A percentile compares a stretch with the other conserved stretches of the same genome.
Conservation (phyloP, 2,329 filamentous ascomycete species). For the Plenodomus biglobosus region DNA sequence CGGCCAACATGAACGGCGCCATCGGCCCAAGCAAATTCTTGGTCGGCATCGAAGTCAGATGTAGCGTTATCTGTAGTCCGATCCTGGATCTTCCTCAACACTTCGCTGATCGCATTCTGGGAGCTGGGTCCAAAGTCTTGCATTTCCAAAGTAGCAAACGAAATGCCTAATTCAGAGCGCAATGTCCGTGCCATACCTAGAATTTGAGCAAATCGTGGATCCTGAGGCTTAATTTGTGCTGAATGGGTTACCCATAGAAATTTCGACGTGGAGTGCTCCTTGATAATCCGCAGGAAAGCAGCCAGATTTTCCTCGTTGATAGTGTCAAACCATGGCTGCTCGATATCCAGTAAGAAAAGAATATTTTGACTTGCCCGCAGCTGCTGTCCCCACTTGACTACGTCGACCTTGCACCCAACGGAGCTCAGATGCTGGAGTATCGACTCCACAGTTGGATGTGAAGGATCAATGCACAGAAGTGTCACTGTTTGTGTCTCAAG, state of each 20-base stretch:
- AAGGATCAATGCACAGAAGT: no score
- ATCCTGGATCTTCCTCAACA: neutral
- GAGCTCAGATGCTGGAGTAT: neutral
- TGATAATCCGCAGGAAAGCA: neutral
- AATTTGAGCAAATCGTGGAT: conserved; percentile 25
- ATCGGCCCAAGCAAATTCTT: neutral
- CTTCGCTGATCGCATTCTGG: no score
- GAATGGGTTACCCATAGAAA: conserved; percentile 31
- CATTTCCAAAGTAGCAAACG: neutral
- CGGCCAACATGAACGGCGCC: neutral
- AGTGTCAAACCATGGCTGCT: no score
- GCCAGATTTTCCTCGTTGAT: neutral
- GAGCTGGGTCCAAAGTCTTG: neutral
- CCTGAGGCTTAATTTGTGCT: conserved; percentile 17
- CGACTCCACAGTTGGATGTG: neutral
- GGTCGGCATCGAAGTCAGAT: neutral
- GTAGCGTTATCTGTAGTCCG: neutral
- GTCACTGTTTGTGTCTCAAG: conserved; percentile 1
- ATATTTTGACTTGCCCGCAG: no score
- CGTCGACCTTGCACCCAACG: no score
- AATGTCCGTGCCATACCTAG: conserved; percentile 29
- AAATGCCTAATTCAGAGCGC: conserved; percentile 16
- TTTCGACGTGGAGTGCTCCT: neutral
- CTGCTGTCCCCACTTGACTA: no score
- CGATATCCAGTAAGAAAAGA: no score